A percentile compares a stretch with the other conserved stretches of the same genome.
phyloP scores from a whole-genome alignment of 495 filamentous ascomycete genomes.

The Neurospora sp. region DNA sequence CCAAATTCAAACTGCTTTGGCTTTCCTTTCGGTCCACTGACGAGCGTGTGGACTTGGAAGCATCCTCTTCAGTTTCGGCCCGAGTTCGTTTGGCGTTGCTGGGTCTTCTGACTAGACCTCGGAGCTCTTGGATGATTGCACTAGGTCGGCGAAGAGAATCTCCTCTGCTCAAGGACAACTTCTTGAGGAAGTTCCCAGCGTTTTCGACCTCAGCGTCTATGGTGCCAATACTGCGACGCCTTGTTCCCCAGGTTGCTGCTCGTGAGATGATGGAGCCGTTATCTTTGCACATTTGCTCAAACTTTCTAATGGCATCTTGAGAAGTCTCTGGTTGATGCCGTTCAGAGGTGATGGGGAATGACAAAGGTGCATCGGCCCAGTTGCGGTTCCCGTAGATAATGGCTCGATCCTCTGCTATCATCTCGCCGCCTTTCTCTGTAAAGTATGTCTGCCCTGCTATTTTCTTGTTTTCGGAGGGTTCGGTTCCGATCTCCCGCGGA shows the following conservation, averaged over 20 bases:
- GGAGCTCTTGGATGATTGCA: conserved; percentile 29
- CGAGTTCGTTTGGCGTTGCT: conserved; percentile 41
- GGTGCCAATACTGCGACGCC: conserved; percentile 48
- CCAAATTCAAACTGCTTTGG: conserved; percentile 46
- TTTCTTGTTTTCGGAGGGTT: conserved; percentile 19
- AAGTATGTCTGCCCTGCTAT: conserved; percentile 37
- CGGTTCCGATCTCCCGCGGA: conserved; percentile 24
- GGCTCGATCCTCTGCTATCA: conserved; percentile 32
- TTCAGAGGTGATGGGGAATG: conserved; percentile 29
- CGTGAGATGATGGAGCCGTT: conserved; percentile 48
- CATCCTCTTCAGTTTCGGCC: conserved; percentile 30
- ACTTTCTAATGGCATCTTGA: conserved; percentile 41
- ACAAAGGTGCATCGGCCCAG: conserved; percentile 37
- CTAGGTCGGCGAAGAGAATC: conserved; percentile 31
- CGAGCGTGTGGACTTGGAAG: conserved; percentile 22
- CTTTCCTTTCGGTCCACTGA: conserved; percentile 29
- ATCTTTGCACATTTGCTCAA: conserved; percentile 36
- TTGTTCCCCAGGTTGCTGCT: conserved; percentile 64
- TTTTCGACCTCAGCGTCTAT: conserved; percentile 48
- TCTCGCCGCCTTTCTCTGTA: conserved; percentile 26
- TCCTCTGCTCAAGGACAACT: conserved; percentile 45
- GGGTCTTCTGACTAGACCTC: conserved; percentile 47
- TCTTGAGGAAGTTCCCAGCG: conserved; percentile 51
- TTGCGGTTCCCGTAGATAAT: conserved; percentile 35
- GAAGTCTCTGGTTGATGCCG: conserved; percentile 39